Conservation (phyloP, 768 basidiomycete genomes). For the Tulasnella sp. region DNA sequence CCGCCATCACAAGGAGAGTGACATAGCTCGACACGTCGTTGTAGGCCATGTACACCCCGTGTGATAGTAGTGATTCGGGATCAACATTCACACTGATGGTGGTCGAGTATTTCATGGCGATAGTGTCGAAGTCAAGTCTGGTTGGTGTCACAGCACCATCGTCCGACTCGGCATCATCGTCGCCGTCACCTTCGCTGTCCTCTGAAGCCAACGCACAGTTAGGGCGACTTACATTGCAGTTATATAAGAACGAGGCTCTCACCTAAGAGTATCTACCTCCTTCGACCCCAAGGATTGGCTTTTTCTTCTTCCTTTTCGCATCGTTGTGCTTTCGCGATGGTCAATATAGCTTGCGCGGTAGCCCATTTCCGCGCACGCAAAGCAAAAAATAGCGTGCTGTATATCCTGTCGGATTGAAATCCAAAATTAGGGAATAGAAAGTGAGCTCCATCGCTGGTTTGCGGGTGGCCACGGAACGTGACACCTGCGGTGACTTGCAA, state of each 20-base stretch:
- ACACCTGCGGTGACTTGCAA: not conserved
- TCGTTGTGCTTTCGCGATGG: slow-evolving; percentile 47
- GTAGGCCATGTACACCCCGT: not conserved
- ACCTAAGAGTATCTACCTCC: no score
- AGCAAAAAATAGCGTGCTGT: slow-evolving; percentile 39
- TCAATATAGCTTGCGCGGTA: slow-evolving; percentile 48
- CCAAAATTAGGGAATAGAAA: no score
- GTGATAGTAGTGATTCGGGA: slow-evolving; percentile 32
- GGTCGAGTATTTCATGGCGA: slow-evolving; percentile 40
- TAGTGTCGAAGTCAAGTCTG: slow-evolving; percentile 41
- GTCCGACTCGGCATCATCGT: slow-evolving; percentile 29
- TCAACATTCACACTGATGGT: slow-evolving; percentile 33
- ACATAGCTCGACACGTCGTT: slow-evolving; percentile 33
- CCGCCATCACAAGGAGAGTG: not conserved
- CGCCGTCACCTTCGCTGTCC: slow-evolving; percentile 28
- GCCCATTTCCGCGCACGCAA: slow-evolving; percentile 42
- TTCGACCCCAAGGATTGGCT: not conserved
- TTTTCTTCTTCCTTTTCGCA: slow-evolving; percentile 26
- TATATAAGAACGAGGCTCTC: no score
- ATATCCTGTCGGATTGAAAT: slow-evolving; percentile 19
- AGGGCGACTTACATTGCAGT: no score
- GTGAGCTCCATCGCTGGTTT: slow-evolving; percentile 17
- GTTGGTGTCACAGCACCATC: slow-evolving; percentile 19
- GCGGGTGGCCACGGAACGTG: slow-evolving; percentile 15
- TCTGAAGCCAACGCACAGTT: no score